phyloP scores from a whole-genome alignment of 2,329 filamentous ascomycete species.

The Colletotrichum shisoi region DNA sequence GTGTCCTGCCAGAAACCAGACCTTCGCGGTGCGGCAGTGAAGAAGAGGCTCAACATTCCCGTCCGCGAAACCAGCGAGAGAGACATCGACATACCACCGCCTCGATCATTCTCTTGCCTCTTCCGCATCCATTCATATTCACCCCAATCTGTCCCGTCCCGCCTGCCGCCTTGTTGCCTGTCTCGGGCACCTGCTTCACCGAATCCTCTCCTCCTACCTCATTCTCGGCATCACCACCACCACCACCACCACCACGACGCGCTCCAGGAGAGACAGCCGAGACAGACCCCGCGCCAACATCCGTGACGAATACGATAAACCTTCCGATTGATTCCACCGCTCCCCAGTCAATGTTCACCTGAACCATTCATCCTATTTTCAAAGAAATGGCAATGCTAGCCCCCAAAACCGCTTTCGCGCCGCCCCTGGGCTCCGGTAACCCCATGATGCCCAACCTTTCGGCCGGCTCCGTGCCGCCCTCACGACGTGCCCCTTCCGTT shows the following conservation, averaged over 20 bases:
- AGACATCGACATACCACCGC: slow-evolving; percentile 12
- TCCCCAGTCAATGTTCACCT: slow-evolving; percentile 21
- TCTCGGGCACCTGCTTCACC: slow-evolving; percentile 32
- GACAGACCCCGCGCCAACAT: slow-evolving; percentile 32
- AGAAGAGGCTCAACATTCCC: slow-evolving; percentile 12
- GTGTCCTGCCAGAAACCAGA: slow-evolving; percentile 27
- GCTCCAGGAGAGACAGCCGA: slow-evolving; percentile 39
- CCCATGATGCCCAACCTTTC: slow-evolving; percentile 56
- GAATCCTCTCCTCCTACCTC: slow-evolving; percentile 10
- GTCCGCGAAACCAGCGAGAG: not conserved
- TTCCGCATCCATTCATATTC: not conserved
- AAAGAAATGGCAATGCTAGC: slow-evolving; percentile 77
- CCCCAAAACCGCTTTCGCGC: slow-evolving; percentile 74
- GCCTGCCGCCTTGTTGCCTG: slow-evolving; percentile 18
- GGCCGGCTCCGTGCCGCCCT: slow-evolving; percentile 60
- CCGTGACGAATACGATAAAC: slow-evolving; percentile 2
- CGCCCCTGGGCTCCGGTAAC: slow-evolving; percentile 60
- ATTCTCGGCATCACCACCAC: no score
- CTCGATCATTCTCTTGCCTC: not conserved
- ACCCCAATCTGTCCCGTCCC: not conserved
- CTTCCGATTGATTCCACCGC: not conserved
- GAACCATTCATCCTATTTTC: not conserved
- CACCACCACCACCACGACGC: slow-evolving; percentile 23
- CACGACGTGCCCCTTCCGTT: slow-evolving; percentile 61
- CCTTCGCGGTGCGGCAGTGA: slow-evolving; percentile 36